A percentile compares a stretch with the other conserved stretches of the same genome.
phyloP scores from a whole-genome alignment of 768 basidiomycete genomes.

The Candolleomyces eurysporus region DNA sequence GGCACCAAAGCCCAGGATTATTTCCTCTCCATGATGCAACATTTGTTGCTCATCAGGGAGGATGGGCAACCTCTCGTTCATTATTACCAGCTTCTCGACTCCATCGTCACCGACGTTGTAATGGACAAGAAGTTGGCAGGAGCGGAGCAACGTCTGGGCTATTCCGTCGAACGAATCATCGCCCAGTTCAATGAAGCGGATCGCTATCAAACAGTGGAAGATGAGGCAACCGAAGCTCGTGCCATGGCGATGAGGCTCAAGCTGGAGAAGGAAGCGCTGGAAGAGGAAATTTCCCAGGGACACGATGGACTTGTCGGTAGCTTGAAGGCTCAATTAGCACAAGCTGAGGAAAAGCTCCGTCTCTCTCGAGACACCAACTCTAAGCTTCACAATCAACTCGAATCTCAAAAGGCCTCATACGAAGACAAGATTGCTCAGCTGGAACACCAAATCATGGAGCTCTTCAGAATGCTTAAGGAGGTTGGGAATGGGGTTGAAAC shows the following conservation, averaged over 20 bases:
- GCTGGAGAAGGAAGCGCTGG: constrained; percentile 79
- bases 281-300: constrained; percentile 79
- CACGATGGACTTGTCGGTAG: constrained; percentile 82
- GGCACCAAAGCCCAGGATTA: constrained; percentile 79
- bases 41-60: constrained; percentile 85
- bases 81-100: constrained; percentile 90
- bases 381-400: constrained; percentile 74
- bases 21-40: constrained; percentile 92
- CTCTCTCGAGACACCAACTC: constrained; percentile 78
- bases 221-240: constrained; percentile 71
- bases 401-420: constrained; percentile 72
- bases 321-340: constrained; percentile 67
- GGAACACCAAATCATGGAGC: constrained; percentile 88
- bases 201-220: constrained; percentile 70
- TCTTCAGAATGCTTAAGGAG: constrained; percentile 92
- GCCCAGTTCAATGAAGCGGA: constrained; percentile 91
- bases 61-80: constrained; percentile 82
- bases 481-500: constrained; percentile 73
- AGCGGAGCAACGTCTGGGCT: constrained; percentile 81
- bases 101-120: constrained; percentile 86
- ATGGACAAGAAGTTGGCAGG: constrained; percentile 87
- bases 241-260: constrained; percentile 61
- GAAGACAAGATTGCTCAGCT: constrained; percentile 87
- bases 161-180: constrained; percentile 86
- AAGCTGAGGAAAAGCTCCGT: constrained; percentile 73